phyloP scores from a whole-genome alignment of 768 basidiomycete genomes.

The Macrolepiota fuliginosa region DNA sequence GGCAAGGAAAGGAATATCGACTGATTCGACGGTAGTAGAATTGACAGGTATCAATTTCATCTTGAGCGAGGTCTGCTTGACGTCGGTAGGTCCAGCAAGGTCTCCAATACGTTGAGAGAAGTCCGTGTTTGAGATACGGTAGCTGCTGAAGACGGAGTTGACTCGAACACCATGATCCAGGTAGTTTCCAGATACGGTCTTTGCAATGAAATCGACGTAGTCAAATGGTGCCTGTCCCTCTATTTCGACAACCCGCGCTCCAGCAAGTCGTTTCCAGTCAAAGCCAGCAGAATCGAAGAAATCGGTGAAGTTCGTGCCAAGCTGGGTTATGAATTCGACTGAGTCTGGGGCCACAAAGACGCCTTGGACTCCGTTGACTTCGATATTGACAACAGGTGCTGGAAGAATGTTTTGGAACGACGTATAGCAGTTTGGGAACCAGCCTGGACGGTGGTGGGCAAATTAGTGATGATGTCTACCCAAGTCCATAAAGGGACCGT shows the following conservation, averaged over 20 bases:
- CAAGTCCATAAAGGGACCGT: conserved; percentile 14
- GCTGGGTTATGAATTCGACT: conserved; percentile 44
- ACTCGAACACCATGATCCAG: conserved; percentile 62
- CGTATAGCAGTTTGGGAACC: conserved; percentile 57
- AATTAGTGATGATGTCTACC: background rate
- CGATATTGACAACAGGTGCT: conserved; percentile 51
- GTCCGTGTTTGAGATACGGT: conserved; percentile 41
- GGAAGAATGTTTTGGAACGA: conserved; percentile 54
- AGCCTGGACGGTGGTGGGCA: conserved; percentile 33
- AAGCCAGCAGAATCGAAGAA: conserved; percentile 49
- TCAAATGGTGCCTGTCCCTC: conserved; percentile 50
- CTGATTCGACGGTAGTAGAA: conserved; percentile 44
- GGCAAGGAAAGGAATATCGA: conserved; percentile 53
- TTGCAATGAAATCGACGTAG: conserved; percentile 56
- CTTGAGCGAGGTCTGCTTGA: conserved; percentile 43
- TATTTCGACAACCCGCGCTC: conserved; percentile 54
- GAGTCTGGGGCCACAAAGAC: conserved; percentile 56
- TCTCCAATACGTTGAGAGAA: conserved; percentile 60
- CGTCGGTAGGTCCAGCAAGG: conserved; percentile 52
- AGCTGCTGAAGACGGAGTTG: conserved; percentile 61
- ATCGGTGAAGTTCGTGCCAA: conserved; percentile 43
- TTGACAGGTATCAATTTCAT: conserved; percentile 45
- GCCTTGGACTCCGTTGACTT: conserved; percentile 41
- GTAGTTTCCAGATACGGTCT: conserved; percentile 60
- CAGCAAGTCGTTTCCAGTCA: conserved; percentile 59